Percentiles rank a stretch among this genome's conserved stretches.
Evolutionary conservation across 169 alveolate genomes (phyloP).

Genomic region (Theileria annulata): DNA sequence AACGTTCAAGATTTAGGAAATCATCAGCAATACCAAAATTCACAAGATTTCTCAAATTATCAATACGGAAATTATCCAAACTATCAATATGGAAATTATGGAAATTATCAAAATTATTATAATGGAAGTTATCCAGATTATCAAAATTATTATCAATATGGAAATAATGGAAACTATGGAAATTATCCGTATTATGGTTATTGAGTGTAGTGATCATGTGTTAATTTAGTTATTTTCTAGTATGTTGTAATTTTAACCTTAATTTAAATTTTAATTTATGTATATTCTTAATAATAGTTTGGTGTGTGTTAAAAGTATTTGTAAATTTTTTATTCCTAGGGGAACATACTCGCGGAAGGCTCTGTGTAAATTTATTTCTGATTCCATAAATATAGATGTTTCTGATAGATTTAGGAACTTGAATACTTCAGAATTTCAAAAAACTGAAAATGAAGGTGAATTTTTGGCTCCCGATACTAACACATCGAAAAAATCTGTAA

Average conservation of each 20-base stretch:
- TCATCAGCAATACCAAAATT: background rate
- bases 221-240: background rate
- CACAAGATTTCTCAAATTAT: background rate
- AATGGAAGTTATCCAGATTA: constrained; percentile 11
- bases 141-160: background rate
- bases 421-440: background rate
- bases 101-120: background rate
- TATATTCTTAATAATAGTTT: background rate
- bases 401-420: constrained; percentile 47
- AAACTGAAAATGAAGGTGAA: background rate
- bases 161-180: background rate
- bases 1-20: background rate
- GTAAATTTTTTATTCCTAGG: background rate
- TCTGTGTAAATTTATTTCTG: background rate
- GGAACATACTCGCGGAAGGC: background rate
- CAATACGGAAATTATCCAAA: background rate
- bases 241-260: background rate
- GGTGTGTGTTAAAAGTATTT: background rate
- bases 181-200: background rate
- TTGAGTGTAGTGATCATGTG: constrained; percentile 7
- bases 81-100: background rate
- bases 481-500: background rate
- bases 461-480: background rate
- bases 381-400: constrained; percentile 4
- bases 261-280: constrained; percentile 1